These are phyloP conservation scores for Udeniomyces megalosporus DNA, from an alignment of 768 basidiomycete genomes.

Conservation along the genomic window DNA sequence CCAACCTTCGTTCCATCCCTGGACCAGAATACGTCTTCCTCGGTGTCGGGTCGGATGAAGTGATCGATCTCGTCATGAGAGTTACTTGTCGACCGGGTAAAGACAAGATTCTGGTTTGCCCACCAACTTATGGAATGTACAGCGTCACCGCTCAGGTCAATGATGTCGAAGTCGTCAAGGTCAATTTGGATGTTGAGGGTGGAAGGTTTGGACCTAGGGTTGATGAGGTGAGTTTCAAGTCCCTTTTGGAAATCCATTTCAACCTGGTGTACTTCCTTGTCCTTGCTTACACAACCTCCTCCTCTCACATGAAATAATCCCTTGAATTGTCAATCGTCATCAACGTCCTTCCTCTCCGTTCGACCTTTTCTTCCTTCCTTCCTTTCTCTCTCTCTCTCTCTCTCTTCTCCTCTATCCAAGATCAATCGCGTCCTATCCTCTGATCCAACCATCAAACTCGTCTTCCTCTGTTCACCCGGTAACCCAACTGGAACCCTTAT, in stretches of 20 bases:
- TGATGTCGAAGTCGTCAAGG: slow-evolving; percentile 66
- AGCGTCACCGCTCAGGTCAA: slow-evolving; percentile 86
- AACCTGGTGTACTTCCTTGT: too few species aligned
- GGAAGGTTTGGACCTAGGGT: slow-evolving; percentile 68
- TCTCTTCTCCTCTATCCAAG: slow-evolving; percentile 31
- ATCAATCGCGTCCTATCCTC: slow-evolving; percentile 51
- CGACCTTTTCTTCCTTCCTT: not conserved
- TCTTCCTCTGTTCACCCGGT: slow-evolving; percentile 91
- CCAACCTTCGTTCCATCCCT: slow-evolving; percentile 52
- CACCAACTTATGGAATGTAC: slow-evolving; percentile 99
- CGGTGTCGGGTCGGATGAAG: slow-evolving; percentile 92
- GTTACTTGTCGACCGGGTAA: slow-evolving; percentile 61
- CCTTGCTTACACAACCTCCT: not conserved
- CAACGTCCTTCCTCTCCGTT: too few species aligned
- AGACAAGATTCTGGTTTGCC: slow-evolving; percentile 65
- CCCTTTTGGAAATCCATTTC: not conserved
- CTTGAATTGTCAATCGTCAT: too few species aligned
- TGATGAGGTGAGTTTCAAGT: slow-evolving; percentile 43
- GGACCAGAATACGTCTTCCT: slow-evolving; percentile 56
- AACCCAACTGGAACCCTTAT: slow-evolving; percentile 88
- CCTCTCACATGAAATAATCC: not conserved
- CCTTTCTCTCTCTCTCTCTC: not conserved
- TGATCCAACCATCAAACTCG: slow-evolving; percentile 68
- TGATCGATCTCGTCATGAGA: slow-evolving; percentile 84
- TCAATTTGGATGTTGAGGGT: slow-evolving; percentile 61